These are phyloP conservation scores for Geopyxis carbonaria DNA, from an alignment of 495 filamentous ascomycete species.

Conservation along the genomic window DNA sequence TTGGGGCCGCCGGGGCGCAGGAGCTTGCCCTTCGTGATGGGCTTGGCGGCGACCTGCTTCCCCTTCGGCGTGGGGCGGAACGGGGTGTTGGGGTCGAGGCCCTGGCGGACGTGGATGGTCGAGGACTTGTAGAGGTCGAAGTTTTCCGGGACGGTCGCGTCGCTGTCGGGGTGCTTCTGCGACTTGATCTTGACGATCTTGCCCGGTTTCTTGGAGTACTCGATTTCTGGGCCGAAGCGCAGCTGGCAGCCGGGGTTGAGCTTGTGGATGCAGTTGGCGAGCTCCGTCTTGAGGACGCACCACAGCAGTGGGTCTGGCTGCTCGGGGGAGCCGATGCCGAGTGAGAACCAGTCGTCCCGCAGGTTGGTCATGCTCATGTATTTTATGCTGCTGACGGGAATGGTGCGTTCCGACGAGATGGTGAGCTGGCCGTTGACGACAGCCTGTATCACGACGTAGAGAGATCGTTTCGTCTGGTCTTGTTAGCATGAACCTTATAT, in stretches of 20 bases:
- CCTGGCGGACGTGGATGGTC: constrained; percentile 67
- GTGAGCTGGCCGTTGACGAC: constrained; percentile 64
- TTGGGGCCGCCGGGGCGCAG: constrained; percentile 78
- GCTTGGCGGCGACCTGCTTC: constrained; percentile 67
- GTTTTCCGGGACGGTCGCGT: constrained; percentile 47
- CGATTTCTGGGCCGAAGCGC: constrained; percentile 66
- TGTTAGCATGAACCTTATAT: background rate
- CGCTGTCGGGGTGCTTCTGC: no score
- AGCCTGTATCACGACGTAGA: constrained; percentile 73
- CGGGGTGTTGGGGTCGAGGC: constrained; percentile 66
- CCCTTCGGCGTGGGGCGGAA: constrained; percentile 72
- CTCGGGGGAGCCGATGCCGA: constrained; percentile 72
- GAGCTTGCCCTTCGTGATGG: constrained; percentile 79
- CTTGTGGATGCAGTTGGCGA: constrained; percentile 57
- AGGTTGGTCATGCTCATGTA: constrained; percentile 59
- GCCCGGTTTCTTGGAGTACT: constrained; percentile 96
- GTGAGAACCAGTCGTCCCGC: constrained; percentile 91
- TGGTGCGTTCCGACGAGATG: constrained; percentile 62
- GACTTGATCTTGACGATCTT: constrained; percentile 78
- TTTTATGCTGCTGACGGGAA: constrained; percentile 74
- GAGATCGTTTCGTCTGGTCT: constrained; percentile 52
- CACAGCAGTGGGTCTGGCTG: constrained; percentile 82
- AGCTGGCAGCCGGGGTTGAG: constrained; percentile 65
- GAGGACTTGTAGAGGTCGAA: constrained; percentile 93
- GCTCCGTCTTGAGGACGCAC: constrained; percentile 92